Base-by-base conservation (phyloP, 371 early-diverging fungal species). In the Mortierella sp. region DNA sequence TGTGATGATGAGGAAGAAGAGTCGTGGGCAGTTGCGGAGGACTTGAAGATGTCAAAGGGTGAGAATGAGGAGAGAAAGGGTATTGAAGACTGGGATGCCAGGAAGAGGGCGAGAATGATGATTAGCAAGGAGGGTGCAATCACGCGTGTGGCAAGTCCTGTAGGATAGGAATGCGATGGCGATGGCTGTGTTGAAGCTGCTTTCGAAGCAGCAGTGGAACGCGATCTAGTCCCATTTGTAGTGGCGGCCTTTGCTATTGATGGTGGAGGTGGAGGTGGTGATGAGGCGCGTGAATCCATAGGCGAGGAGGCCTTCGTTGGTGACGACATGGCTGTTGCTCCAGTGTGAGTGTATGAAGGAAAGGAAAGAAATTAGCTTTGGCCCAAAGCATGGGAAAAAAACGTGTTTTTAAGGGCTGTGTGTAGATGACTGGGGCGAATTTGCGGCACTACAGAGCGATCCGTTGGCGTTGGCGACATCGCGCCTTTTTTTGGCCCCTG, bases 41-140 rank as follows among this genome's bases (percentile, higher is more conserved):
- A n/a, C 45, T 72, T 70, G 50, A 80, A 54, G 52, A 60, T 45
- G 34, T 78, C 52, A 21, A 74, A 16, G 2, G 75, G 65, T 0
- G 70, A 74, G 7, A 72, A 78, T 0, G 73, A 47, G 21, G 42
- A 52, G 24, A 54, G 42, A 38, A 38, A 74, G 24, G 75, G 58
- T 74, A 81, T 70, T 57, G 74, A 77, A 45, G 26, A 60, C 0
- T 65, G 58, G 26, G 48, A 48, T 48, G 31, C 47, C 13, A 81
- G 42, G 58, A 77, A 28, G 48, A 77, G 72, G 13, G 47, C 38
- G 45, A 74, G 44, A 24, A 75, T 63, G 31, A 74, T 52, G 52
- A 76, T 34, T 28, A 60, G 13, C 31, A 78, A 1, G 52, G 70
- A 34, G 34, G 71, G 44, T 31, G 73, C 7, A 38, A 65, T 38